These are phyloP conservation scores for Floccularia luteovirens DNA, from an alignment of 768 basidiomycete genomes.

Conservation along the genomic window DNA sequence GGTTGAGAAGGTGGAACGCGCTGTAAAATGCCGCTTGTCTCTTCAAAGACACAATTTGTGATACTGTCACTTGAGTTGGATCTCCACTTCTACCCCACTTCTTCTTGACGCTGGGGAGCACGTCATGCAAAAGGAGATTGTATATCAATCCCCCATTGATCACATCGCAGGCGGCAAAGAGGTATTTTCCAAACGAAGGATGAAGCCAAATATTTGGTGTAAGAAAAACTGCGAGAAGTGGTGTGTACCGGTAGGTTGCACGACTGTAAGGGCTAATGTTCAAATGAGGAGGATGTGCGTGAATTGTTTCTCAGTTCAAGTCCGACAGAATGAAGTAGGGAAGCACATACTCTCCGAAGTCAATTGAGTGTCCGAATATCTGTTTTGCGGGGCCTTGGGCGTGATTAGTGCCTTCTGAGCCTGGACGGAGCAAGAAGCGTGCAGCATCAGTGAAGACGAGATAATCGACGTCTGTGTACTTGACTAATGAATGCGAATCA, in stretches of 20 bases:
- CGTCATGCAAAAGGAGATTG: conserved; percentile 41
- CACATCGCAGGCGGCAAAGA: conserved; percentile 83
- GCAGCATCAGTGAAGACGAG: conserved; percentile 93
- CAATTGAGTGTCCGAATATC: conserved; percentile 20
- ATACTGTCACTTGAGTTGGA: not conserved
- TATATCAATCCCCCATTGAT: conserved; percentile 71
- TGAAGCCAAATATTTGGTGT: conserved; percentile 77
- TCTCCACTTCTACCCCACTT: not conserved
- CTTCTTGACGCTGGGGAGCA: conserved; percentile 26
- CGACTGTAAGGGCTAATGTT: conserved; percentile 77
- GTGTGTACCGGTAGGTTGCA: conserved; percentile 95
- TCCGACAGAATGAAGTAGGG: conserved; percentile 1
- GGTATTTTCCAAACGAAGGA: conserved; percentile 83
- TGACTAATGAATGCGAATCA: conserved; percentile 72
- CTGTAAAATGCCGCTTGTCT: conserved; percentile 49
- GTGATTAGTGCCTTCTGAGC: conserved; percentile 30
- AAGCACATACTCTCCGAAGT: conserved; percentile 69
- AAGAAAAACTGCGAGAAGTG: conserved; percentile 77
- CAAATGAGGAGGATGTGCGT: conserved; percentile 6
- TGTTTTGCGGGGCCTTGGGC: conserved; percentile 56
- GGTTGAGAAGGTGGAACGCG: conserved; percentile 81
- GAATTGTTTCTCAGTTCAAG: not conserved
- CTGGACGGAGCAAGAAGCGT: conserved; percentile 49
- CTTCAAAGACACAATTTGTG: not conserved
- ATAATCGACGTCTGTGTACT: conserved; percentile 99